A percentile compares a stretch with the other conserved stretches of the same genome.
Evolutionary conservation across 768 basidiomycete species (phyloP).

Genomic region (Mycena leptocephala): DNA sequence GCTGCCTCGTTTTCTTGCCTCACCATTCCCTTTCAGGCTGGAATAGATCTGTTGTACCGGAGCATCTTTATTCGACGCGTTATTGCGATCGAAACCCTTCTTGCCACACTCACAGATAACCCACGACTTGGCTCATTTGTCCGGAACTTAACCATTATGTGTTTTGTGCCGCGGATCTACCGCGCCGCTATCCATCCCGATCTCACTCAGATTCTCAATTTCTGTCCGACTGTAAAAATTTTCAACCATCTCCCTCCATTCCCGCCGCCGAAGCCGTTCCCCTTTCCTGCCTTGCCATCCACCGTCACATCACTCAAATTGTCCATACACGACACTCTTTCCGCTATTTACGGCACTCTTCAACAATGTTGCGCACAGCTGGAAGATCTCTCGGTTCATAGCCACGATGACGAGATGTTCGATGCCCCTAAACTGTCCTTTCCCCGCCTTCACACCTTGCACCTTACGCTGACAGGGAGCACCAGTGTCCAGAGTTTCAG

Average conservation of each 20-base stretch:
- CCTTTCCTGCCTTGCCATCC: not conserved
- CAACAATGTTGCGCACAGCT: not conserved
- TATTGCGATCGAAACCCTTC: not conserved
- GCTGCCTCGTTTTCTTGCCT: not conserved
- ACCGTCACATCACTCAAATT: not conserved
- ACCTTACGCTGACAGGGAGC: not conserved
- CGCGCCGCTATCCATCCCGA: not conserved
- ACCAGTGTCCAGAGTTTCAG: not conserved
- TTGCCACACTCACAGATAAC: not conserved
- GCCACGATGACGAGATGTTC: not conserved
- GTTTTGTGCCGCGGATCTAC: not conserved
- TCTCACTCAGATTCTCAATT: not conserved
- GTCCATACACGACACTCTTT: not conserved
- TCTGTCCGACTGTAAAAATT: not conserved
- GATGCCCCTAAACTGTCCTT: not conserved
- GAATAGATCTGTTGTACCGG: constrained; percentile 4
- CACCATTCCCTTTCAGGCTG: not conserved
- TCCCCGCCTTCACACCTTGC: not conserved
- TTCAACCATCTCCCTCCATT: not conserved
- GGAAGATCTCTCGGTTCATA: not conserved
- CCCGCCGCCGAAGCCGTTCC: not conserved
- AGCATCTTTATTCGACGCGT: not conserved
- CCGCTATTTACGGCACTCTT: not conserved
- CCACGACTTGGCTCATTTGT: not conserved
- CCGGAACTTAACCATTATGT: not conserved